These are phyloP conservation scores for Onygenales sp. DNA, from an alignment of 2,329 filamentous ascomycete species.

Conservation along the genomic window DNA sequence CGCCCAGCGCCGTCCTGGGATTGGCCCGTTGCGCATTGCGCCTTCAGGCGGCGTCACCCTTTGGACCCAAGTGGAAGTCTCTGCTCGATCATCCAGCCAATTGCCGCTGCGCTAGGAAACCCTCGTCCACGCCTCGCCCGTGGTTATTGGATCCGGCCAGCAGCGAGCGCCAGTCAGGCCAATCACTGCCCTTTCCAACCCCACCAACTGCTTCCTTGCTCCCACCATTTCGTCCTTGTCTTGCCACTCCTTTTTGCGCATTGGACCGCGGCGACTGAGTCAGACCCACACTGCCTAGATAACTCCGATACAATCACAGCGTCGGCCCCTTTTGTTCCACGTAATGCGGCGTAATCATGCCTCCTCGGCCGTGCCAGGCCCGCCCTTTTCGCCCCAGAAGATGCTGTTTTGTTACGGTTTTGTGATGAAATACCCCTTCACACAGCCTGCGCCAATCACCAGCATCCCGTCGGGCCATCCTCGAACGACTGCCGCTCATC, in stretches of 20 bases:
- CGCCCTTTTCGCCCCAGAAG: not conserved
- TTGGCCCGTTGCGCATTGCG: not conserved
- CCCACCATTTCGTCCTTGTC: not conserved
- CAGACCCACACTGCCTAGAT: constrained; percentile 3
- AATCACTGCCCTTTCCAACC: constrained; percentile 5
- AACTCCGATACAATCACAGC: not conserved
- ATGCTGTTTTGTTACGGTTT: not conserved
- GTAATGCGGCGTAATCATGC: not conserved
- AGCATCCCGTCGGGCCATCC: not conserved
- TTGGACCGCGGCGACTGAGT: not conserved
- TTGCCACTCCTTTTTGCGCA: constrained; percentile 5
- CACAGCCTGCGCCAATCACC: not conserved
- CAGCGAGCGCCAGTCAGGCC: constrained; percentile 5
- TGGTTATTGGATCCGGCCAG: not conserved
- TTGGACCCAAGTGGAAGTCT: not conserved
- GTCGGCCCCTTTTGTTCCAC: not conserved
- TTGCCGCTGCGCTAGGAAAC: not conserved
- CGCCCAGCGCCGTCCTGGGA: not conserved
- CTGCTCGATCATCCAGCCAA: not conserved
- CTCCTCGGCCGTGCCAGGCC: not conserved
- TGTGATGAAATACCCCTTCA: not conserved
- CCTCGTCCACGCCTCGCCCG: not conserved
- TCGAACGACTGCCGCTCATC: not conserved
- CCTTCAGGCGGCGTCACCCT: constrained; percentile 6
- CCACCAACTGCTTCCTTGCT: not conserved